Evolutionary conservation across 192 early-diverging fungal genomes (phyloP).

Genomic region (Backusella parvicylindrica): DNA sequence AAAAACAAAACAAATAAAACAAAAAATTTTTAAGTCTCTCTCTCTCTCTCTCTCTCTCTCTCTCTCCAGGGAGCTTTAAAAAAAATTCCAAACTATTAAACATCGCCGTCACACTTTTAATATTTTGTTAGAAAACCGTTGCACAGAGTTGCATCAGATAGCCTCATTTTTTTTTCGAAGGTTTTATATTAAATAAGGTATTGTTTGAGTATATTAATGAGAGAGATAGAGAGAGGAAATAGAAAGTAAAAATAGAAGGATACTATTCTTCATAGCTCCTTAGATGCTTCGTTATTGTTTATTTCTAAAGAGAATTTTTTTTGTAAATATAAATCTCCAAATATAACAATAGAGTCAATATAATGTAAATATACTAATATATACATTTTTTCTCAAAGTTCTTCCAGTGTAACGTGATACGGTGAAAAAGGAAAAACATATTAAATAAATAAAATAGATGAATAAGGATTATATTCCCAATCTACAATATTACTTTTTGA

Average conservation of each 20-base stretch:
- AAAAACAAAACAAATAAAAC: neutral
- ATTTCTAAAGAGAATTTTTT: neutral
- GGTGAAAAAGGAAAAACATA: neutral
- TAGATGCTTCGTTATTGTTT: neutral
- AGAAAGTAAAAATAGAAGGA: neutral
- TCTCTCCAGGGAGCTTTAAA: neutral
- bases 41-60: too few species aligned
- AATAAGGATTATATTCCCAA: constrained; percentile 4
- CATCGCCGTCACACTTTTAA: neutral
- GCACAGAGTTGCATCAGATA: neutral
- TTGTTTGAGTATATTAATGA: too few species aligned
- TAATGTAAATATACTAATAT: neutral
- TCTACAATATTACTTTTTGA: neutral
- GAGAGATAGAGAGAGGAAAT: neutral
- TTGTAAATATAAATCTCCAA: neutral
- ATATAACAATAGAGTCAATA: neutral
- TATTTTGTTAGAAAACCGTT: neutral
- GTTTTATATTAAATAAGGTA: too few species aligned
- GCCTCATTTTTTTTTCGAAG: too few species aligned
- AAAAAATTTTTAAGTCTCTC: neutral
- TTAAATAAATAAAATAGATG: neutral
- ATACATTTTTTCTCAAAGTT: constrained; percentile 4
- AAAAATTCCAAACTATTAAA: neutral
- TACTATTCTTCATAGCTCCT: neutral
- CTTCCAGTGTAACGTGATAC: neutral